Base-by-base conservation (phyloP, 2,329 filamentous ascomycete species). In the Penicillium oxalicum region DNA sequence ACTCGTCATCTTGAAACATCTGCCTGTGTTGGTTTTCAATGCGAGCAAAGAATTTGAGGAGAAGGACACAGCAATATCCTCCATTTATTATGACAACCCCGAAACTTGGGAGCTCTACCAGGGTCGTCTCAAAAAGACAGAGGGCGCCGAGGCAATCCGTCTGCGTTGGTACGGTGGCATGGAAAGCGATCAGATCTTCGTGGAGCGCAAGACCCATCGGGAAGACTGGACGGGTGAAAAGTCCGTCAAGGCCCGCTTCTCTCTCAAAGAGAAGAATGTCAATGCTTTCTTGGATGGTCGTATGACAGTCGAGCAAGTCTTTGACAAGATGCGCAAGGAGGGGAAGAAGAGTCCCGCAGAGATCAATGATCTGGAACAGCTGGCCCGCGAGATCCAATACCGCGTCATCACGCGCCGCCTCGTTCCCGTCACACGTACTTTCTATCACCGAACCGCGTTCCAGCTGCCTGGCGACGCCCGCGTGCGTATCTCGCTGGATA, bases 171-270 rank as follows among this genome's bases (percentile, higher is more conserved):
- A 98, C 64, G 93, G 93, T 51, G 90, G 88, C 37, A 96, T 98
- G 91, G 83, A 93, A 61, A 89, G 77, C 45, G 91, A 97, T 65
- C 93, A 88, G 47, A 94, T 97, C 49, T 98, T 97, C 63, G 86
- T 98, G 25, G 93, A 98, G 75, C 83, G 93, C 54, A 98, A 98
- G 74, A 98, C 93, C 0, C 93, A 98, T 74, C 86, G 93, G 35
- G 93, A 98, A 70, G 93, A 98, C 69, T 98, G 93, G 93, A 98
- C 93, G 0, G 93, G 93, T 50, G 93, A 98, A 69, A 95, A 97
- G 74, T 97, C 91, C 1, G 93, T 98, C 72, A 98, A 98, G 75
- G 91, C 93, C 38, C 87, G 93, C 38, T 98, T 98, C 65, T 80
- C 87, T 7, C 78, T 93, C 56, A 97, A 98, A 75, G 93, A 98